A percentile compares a stretch with the other conserved stretches of the same genome.
phyloP scores from a whole-genome alignment of 2,329 filamentous ascomycete species.

The Aureobasidium namibiae region DNA sequence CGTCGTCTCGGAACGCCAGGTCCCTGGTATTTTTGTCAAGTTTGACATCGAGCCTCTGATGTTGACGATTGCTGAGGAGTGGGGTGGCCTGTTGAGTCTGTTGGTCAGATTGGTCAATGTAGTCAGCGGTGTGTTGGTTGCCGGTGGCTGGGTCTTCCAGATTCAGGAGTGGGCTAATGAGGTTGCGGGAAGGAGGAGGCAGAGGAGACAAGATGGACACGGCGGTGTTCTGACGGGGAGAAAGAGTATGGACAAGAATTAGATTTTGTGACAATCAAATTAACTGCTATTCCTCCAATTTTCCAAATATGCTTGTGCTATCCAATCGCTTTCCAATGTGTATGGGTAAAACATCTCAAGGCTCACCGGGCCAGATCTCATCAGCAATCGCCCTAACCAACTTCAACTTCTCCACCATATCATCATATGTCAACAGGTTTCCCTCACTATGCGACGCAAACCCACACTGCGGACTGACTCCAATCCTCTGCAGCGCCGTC shows the following conservation, averaged over 20 bases:
- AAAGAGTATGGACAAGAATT: conserved; percentile 14
- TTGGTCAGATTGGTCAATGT: conserved; percentile 83
- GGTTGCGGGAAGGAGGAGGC: conserved; percentile 35
- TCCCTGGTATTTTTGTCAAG: conserved; percentile 95
- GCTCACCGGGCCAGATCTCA: conserved; percentile 58
- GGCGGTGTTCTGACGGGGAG: conserved; percentile 44
- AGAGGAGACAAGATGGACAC: conserved; percentile 27
- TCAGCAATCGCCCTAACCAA: conserved; percentile 65
- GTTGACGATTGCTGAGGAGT: conserved; percentile 73
- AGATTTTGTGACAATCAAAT: neutral
- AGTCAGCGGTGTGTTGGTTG: conserved; percentile 80
- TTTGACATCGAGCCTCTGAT: conserved; percentile 97
- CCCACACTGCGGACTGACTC: conserved; percentile 55
- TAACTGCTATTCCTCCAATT: no score
- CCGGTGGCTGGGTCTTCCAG: conserved; percentile 87
- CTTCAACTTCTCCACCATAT: conserved; percentile 65
- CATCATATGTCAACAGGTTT: conserved; percentile 56
- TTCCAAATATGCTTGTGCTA: no score
- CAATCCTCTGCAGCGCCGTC: conserved; percentile 60
- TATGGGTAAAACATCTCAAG: conserved; percentile 22
- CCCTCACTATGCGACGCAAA: conserved; percentile 63
- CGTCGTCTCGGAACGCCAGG: conserved; percentile 55
- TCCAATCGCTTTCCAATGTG: no score
- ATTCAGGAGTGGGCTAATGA: conserved; percentile 66
- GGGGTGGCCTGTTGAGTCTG: conserved; percentile 66